phyloP scores from a whole-genome alignment of 805 yeast species.

The Yarrowia sp. region DNA sequence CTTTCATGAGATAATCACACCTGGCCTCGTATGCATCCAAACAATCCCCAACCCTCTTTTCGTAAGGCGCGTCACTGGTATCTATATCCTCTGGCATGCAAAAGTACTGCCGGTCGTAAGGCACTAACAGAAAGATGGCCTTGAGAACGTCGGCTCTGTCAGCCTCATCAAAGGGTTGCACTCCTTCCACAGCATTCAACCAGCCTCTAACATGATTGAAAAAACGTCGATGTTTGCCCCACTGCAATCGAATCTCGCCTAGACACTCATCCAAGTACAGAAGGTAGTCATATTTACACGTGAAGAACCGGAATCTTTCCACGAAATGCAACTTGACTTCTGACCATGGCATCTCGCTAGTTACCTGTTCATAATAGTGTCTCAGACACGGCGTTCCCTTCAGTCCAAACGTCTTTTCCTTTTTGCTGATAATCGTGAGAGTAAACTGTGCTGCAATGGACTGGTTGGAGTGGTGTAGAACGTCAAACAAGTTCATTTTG shows the following conservation, averaged over 20 bases:
- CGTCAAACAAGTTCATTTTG: conserved; percentile 18
- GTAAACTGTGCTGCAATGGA: conserved; percentile 19
- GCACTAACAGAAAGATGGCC: conserved; percentile 11
- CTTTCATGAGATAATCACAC: not conserved
- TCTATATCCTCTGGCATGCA: conserved; percentile 20
- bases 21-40: conserved; percentile 10
- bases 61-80: not conserved
- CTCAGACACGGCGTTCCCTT: conserved; percentile 15
- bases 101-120: conserved; percentile 10
- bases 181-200: conserved; percentile 1
- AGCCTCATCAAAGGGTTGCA: not conserved
- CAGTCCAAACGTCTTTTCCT: not conserved
- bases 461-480: not conserved
- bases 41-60: not conserved
- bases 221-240: conserved; percentile 19
- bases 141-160: conserved; percentile 7
- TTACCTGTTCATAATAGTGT: conserved; percentile 18
- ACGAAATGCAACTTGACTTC: conserved; percentile 10
- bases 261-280: conserved; percentile 19
- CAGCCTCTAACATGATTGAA: conserved; percentile 23
- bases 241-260: conserved; percentile 18
- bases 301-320: conserved; percentile 15
- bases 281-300: conserved; percentile 20
- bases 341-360: conserved; percentile 7
- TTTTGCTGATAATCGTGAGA: not conserved